Percentiles rank a stretch among this genome's conserved stretches.
Evolutionary conservation across 306 rosid species (phyloP).

Genomic region (Ceratonia siliqua): DNA sequence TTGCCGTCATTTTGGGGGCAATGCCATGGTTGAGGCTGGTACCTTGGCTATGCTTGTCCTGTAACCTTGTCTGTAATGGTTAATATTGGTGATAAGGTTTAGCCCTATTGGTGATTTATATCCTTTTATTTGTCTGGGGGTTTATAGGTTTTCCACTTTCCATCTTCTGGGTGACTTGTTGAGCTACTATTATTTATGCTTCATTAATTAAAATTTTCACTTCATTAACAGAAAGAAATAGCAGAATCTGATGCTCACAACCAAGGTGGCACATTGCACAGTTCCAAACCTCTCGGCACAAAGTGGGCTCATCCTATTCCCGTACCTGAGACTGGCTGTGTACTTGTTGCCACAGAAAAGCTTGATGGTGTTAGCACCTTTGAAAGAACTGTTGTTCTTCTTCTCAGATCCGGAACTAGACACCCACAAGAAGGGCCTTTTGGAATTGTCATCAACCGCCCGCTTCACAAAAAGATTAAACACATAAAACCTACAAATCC

Average conservation of each 20-base stretch:
- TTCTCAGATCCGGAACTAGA: slow-evolving; percentile 88
- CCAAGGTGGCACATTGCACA: slow-evolving; percentile 47
- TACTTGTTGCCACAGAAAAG: slow-evolving; percentile 94
- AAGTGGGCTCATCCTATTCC: slow-evolving; percentile 99
- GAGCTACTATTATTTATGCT: slow-evolving; percentile 4
- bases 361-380: slow-evolving; percentile 89
- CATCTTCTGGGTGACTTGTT: slow-evolving; percentile 7
- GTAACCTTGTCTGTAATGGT: slow-evolving; percentile 12
- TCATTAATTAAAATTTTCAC: slow-evolving; percentile 18
- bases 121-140: not conserved
- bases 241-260: slow-evolving; percentile 51
- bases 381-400: slow-evolving; percentile 90
- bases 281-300: slow-evolving; percentile 57
- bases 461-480: slow-evolving; percentile 81
- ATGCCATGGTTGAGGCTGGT: slow-evolving; percentile 14
- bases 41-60: slow-evolving; percentile 11
- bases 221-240: slow-evolving; percentile 64
- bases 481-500: slow-evolving; percentile 85
- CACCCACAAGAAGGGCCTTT: slow-evolving; percentile 95
- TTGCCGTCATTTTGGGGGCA: slow-evolving; percentile 21
- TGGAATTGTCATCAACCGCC: slow-evolving; percentile 90
- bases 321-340: slow-evolving; percentile 91
- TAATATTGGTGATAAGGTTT: slow-evolving; percentile 15
- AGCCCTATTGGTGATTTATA: not conserved
- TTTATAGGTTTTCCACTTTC: not conserved